phyloP scores from a whole-genome alignment of 192 early-diverging fungal species.

The Backusella tarrabulga region DNA sequence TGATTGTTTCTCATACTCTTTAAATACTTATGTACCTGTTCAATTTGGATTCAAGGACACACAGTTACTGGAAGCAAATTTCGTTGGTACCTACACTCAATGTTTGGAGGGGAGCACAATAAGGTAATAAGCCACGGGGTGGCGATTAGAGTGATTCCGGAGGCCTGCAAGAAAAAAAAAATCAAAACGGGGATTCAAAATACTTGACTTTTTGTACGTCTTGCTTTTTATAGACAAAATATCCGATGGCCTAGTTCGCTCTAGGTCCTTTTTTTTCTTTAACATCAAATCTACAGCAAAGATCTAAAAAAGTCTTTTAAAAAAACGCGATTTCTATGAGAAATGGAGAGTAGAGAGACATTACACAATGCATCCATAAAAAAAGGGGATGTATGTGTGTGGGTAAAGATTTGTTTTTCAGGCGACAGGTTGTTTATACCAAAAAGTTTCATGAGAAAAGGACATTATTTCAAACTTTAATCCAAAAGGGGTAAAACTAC shows the following conservation, averaged over 20 bases:
- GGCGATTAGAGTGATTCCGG: background rate
- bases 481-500: conserved; percentile 1
- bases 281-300: too few relatives aligned
- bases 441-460: background rate
- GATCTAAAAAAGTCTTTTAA: too few relatives aligned
- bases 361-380: background rate
- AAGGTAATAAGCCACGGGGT: background rate
- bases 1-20: too few relatives aligned
- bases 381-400: background rate
- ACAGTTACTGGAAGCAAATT: too few relatives aligned
- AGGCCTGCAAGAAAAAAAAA: background rate
- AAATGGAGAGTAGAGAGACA: background rate
- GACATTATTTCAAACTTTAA: background rate
- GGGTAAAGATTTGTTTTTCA: too few relatives aligned
- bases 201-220: background rate
- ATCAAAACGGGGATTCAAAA: background rate
- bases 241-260: background rate
- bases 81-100: too few relatives aligned
- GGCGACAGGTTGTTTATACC: background rate
- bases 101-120: background rate
- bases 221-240: background rate
- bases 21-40: too few relatives aligned
- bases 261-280: background rate
- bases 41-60: too few relatives aligned
- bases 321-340: too few relatives aligned